Percentiles rank a stretch among this genome's conserved stretches.
phyloP scores from a whole-genome alignment of 1,284 basidiomycete genomes.

The Grifola frondosa region DNA sequence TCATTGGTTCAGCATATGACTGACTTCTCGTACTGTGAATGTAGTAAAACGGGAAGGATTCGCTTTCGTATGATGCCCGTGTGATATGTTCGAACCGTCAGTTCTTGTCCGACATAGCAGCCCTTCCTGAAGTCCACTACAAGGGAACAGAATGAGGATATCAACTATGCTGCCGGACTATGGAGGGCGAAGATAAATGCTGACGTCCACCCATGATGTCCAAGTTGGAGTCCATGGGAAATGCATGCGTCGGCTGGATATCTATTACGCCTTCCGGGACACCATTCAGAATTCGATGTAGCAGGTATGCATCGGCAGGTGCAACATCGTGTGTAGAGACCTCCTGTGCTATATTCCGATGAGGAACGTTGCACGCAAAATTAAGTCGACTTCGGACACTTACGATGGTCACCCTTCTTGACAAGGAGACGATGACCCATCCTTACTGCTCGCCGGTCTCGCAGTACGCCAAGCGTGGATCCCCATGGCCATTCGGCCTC shows the following conservation, averaged over 20 bases:
- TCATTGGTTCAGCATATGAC: constrained; percentile 8
- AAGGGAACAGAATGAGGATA: constrained; percentile 8
- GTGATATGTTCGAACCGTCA: constrained; percentile 96
- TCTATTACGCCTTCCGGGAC: constrained; percentile 88
- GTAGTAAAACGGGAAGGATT: constrained; percentile 75
- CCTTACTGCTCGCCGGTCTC: constrained; percentile 73
- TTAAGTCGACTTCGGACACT: constrained; percentile 33
- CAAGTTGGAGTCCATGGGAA: constrained; percentile 93
- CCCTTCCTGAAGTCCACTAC: constrained; percentile 96
- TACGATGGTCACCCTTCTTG: constrained; percentile 70
- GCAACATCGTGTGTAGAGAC: constrained; percentile 53
- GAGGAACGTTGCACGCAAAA: constrained; percentile 7
- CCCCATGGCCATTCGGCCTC: constrained; percentile 63
- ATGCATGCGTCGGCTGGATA: constrained; percentile 72
- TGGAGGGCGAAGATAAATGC: constrained; percentile 27
- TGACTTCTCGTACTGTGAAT: constrained; percentile 32
- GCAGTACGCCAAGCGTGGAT: constrained; percentile 43
- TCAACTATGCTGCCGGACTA: neutral
- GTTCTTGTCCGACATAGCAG: constrained; percentile 97
- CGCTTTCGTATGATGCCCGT: constrained; percentile 92
- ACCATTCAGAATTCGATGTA: constrained; percentile 81
- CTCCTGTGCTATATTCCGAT: constrained; percentile 48
- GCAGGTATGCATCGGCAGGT: constrained; percentile 59
- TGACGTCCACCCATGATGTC: constrained; percentile 91
- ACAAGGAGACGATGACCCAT: constrained; percentile 78